Evolutionary conservation across 2,329 filamentous ascomycete genomes (phyloP), one percentile per base, ranked within the genome.

Genomic region (Huntiella moniliformis): DNA sequence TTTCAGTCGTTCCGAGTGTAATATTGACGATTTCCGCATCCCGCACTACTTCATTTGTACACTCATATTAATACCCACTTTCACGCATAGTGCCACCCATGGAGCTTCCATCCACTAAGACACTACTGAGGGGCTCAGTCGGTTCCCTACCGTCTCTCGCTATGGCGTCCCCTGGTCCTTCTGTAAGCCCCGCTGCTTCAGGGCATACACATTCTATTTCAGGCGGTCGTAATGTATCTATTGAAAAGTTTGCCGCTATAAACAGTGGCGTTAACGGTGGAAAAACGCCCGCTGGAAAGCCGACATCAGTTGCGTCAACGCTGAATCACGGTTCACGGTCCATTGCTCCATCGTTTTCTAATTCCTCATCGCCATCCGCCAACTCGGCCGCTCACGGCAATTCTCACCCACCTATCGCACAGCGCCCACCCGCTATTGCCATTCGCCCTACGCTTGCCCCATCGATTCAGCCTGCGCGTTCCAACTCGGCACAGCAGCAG

Each of bases 191-290:
- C 13, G 31, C 31, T 8, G 22, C 39, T 45, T 39, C 44, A 46
- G 44, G 44, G 28, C 39, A 35, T 40, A 18, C 8, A 4, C 12
- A 17, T 34, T 43, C 44, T 11, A 5, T 37, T 44, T 37, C 41
- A 49, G 47, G 33, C 16, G 33, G 31, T 38, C 40, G 34, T 12
- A 18, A 35, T 7, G 39, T 34, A n/a, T n/a, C 15, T 37, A 15
- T 28, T 15, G 44, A 49, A 49, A 49, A 49, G 40, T 49, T 49
- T 49, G 47, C 47, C 44, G 46, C 47, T 46, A 5, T 32, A 5
- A 46, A 42, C 42, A 44, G 40, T 10, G 31, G 13, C n/a, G 6
- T 18, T 42, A 15, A 7, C 13, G 28, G 28, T n/a, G 11, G 13
- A 17, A 42, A 42, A 32, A 42, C 13, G 31, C 31, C 31, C 22